phyloP scores from a whole-genome alignment of 192 early-diverging fungal species.

The Coemansia sp. region DNA sequence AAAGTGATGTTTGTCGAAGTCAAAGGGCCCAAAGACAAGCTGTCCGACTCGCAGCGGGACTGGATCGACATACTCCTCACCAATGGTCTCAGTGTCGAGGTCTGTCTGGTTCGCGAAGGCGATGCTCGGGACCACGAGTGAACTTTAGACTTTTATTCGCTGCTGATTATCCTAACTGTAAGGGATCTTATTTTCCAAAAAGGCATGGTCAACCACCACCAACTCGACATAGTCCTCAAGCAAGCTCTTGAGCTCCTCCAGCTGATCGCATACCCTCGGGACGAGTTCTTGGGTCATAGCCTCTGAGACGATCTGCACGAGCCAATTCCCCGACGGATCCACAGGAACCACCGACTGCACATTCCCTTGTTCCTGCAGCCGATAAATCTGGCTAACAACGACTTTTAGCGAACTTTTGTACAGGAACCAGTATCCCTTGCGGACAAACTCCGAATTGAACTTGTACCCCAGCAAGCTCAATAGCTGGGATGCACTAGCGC shows the following conservation, averaged over 20 bases:
- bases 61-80: constrained; percentile 68
- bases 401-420: constrained; percentile 62
- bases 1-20: constrained; percentile 67
- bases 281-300: constrained; percentile 57
- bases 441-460: constrained; percentile 68
- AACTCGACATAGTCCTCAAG: constrained; percentile 60
- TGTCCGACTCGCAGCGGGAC: constrained; percentile 68
- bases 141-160: not conserved
- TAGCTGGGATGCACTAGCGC: constrained; percentile 61
- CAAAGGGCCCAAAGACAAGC: constrained; percentile 70
- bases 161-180: constrained; percentile 18
- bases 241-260: constrained; percentile 58
- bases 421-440: constrained; percentile 65
- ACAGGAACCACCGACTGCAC: constrained; percentile 52
- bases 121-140: constrained; percentile 30
- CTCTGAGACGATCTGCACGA: constrained; percentile 64
- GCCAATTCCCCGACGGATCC: constrained; percentile 59
- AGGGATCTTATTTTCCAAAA: constrained; percentile 53
- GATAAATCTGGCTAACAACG: constrained; percentile 63
- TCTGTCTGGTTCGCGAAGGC: constrained; percentile 61
- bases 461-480: constrained; percentile 74
- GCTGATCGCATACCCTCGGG: constrained; percentile 45
- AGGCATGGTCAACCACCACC: constrained; percentile 58
- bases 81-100: constrained; percentile 61
- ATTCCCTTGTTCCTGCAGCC: constrained; percentile 54